These are phyloP conservation scores for Inga laurina DNA, from an alignment of 306 rosid species.

Conservation along the genomic window DNA sequence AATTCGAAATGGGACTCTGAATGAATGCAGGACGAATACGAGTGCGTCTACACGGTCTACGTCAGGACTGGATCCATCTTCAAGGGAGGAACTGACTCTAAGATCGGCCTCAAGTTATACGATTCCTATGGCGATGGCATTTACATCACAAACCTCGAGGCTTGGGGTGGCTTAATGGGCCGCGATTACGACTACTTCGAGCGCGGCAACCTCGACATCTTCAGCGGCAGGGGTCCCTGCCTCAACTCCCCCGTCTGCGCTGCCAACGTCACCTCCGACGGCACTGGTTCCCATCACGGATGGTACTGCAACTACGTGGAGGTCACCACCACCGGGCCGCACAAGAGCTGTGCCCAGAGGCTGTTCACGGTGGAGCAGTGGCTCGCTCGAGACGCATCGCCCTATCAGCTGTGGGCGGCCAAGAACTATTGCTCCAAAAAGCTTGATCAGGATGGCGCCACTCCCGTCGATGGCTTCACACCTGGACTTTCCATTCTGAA, in stretches of 20 bases:
- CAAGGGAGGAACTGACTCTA: slow-evolving; percentile 85
- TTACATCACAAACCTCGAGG: slow-evolving; percentile 47
- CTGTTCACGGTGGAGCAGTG: slow-evolving; percentile 74
- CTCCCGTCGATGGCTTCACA: neutral
- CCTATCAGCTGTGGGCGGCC: slow-evolving; percentile 60
- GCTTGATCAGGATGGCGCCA: slow-evolving; percentile 12
- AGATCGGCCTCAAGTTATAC: slow-evolving; percentile 50
- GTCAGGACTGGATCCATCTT: slow-evolving; percentile 65
- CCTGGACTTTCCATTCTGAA: slow-evolving; percentile 31
- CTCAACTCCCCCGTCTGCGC: slow-evolving; percentile 64
- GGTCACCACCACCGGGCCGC: slow-evolving; percentile 70
- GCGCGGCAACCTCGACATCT: slow-evolving; percentile 88
- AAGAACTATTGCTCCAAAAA: slow-evolving; percentile 42
- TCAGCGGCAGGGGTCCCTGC: slow-evolving; percentile 78
- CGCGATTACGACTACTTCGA: slow-evolving; percentile 66
- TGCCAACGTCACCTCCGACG: slow-evolving; percentile 79
- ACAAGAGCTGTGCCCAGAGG: slow-evolving; percentile 45
- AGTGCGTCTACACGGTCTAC: slow-evolving; percentile 71
- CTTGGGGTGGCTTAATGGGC: slow-evolving; percentile 90
- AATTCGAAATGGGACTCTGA: neutral
- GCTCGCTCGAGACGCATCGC: slow-evolving; percentile 73
- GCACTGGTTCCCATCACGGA: slow-evolving; percentile 72
- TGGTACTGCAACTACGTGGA: slow-evolving; percentile 91
- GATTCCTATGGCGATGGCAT: slow-evolving; percentile 55
- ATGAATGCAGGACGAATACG: slow-evolving; percentile 63